phyloP scores from a whole-genome alignment of 352 stramenopile genomes.

The Bremia lactucae region DNA sequence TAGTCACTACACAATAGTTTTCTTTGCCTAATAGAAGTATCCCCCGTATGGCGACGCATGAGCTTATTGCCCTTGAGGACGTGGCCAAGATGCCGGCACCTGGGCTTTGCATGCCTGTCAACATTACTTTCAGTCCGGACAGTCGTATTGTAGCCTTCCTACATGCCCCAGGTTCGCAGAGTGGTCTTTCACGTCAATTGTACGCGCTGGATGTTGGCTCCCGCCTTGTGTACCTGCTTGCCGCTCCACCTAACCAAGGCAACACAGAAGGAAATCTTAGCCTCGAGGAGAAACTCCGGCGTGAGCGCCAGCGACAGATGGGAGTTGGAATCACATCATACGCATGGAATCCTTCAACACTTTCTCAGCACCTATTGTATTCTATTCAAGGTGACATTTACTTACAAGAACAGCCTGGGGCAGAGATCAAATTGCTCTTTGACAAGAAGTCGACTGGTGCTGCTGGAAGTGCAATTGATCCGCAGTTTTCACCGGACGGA shows the following conservation, averaged over 20 bases:
- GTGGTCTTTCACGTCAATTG: constrained; percentile 74
- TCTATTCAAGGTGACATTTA: constrained; percentile 90
- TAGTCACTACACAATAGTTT: no score
- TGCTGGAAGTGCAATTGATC: constrained; percentile 84
- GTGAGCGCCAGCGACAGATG: constrained; percentile 86
- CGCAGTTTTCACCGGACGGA: constrained; percentile 89
- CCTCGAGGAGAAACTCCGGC: constrained; percentile 85
- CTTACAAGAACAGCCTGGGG: constrained; percentile 82
- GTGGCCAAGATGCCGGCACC: constrained; percentile 82
- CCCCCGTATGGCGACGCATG: constrained; percentile 10
- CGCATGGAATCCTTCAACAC: constrained; percentile 51
- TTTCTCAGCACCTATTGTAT: constrained; percentile 77
- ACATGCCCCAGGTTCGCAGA: constrained; percentile 65
- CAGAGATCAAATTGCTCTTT: constrained; percentile 70
- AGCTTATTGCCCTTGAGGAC: constrained; percentile 75
- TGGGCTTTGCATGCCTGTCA: constrained; percentile 65
- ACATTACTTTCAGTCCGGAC: constrained; percentile 80
- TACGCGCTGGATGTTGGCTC: constrained; percentile 69
- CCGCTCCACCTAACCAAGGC: constrained; percentile 54
- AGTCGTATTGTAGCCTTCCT: constrained; percentile 78
- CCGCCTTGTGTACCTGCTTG: constrained; percentile 45
- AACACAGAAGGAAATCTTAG: constrained; percentile 83
- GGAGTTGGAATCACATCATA: constrained; percentile 89
- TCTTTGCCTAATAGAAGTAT: no score
- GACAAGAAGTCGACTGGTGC: constrained; percentile 71